These are phyloP conservation scores for Lophiotrema nucula DNA, from an alignment of 495 filamentous ascomycete genomes.

Conservation along the genomic window DNA sequence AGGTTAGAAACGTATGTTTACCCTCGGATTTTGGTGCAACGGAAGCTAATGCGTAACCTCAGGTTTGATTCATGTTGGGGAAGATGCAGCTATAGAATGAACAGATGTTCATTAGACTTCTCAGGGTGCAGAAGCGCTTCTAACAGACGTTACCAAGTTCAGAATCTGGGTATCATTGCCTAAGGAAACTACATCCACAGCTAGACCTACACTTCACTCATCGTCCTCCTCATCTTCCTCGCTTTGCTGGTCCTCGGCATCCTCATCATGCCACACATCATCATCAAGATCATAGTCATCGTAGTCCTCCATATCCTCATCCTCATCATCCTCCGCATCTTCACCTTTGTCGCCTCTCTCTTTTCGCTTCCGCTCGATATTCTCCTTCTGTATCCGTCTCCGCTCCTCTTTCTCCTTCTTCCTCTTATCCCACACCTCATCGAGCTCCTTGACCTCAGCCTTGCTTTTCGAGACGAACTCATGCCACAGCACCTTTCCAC, in stretches of 20 bases:
- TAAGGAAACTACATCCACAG: neutral
- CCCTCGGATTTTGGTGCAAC: too few relatives aligned
- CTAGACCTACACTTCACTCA: too few relatives aligned
- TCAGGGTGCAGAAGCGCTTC: too few relatives aligned
- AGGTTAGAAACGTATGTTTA: too few relatives aligned
- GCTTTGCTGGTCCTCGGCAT: slow-evolving; percentile 25
- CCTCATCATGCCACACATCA: slow-evolving; percentile 39
- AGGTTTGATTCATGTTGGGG: too few relatives aligned
- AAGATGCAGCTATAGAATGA: too few relatives aligned
- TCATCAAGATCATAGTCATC: slow-evolving; percentile 64
- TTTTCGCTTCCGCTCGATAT: slow-evolving; percentile 78
- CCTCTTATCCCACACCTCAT: slow-evolving; percentile 74
- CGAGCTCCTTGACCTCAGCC: slow-evolving; percentile 70
- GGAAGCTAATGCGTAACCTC: too few relatives aligned
- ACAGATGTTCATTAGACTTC: too few relatives aligned
- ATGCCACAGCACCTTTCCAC: slow-evolving; percentile 96
- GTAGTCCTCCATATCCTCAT: slow-evolving; percentile 60
- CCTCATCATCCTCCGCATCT: slow-evolving; percentile 45
- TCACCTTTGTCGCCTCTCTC: slow-evolving; percentile 56
- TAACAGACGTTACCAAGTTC: too few relatives aligned
- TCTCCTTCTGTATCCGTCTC: slow-evolving; percentile 77
- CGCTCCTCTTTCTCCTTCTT: slow-evolving; percentile 78
- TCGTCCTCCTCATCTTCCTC: slow-evolving; percentile 43
- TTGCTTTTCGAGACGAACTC: slow-evolving; percentile 83
- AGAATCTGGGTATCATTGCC: slow-evolving; percentile 19